These are phyloP conservation scores for Leccinum olivaceopallidum DNA, from an alignment of 768 basidiomycete genomes.

Conservation along the genomic window DNA sequence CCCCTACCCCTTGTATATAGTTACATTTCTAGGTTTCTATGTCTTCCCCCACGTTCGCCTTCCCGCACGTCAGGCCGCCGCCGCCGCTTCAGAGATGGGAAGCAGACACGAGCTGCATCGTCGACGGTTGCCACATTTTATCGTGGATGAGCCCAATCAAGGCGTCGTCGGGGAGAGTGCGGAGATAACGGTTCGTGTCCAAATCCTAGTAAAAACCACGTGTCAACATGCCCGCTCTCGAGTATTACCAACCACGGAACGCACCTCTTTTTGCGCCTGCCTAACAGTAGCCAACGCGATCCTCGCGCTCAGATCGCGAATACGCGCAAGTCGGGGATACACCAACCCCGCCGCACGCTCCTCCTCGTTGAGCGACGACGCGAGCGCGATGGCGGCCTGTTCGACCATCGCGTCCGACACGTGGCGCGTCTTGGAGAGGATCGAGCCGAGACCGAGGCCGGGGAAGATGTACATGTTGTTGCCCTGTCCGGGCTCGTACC, in stretches of 20 bases:
- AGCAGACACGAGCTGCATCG: no score
- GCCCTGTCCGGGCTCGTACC: slow-evolving; percentile 68
- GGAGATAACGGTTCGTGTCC: slow-evolving; percentile 38
- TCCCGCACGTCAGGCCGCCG: no score
- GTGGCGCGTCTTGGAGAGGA: slow-evolving; percentile 55
- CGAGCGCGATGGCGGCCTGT: slow-evolving; percentile 60
- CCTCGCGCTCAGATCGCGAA: slow-evolving; percentile 63
- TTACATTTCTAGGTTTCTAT: background rate
- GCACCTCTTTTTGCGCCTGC: slow-evolving; percentile 62
- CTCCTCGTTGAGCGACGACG: slow-evolving; percentile 53
- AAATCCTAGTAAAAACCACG: slow-evolving; percentile 22
- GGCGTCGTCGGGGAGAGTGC: background rate
- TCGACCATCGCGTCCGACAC: slow-evolving; percentile 74
- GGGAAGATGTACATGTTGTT: slow-evolving; percentile 81
- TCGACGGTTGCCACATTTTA: no score
- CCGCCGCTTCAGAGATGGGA: slow-evolving; percentile 17
- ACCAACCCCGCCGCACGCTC: slow-evolving; percentile 57
- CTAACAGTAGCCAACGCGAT: slow-evolving; percentile 64
- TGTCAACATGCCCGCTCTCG: background rate
- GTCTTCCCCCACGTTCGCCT: no score
- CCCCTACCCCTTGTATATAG: background rate
- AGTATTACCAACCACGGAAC: slow-evolving; percentile 14
- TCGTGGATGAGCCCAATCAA: no score
- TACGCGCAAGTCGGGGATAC: slow-evolving; percentile 67
- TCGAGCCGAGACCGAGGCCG: slow-evolving; percentile 61